phyloP scores from a whole-genome alignment of 169 alveolate genomes.

The Eimeria necatrix region DNA sequence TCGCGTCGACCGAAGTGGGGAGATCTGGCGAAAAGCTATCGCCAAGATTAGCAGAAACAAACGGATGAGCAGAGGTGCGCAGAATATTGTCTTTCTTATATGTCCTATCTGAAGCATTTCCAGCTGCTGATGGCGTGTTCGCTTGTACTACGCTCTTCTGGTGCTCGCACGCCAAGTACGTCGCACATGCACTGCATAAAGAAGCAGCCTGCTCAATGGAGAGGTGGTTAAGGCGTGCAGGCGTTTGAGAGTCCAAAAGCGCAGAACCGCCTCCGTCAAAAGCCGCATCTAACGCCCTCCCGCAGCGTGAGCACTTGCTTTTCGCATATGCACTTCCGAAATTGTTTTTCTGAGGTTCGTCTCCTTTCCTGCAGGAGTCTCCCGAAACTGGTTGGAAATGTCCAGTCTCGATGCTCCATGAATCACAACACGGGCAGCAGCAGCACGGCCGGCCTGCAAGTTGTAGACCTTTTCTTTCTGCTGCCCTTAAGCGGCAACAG shows the following conservation, averaged over 20 bases:
- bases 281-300: background rate
- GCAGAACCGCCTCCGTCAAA: background rate
- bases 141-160: background rate
- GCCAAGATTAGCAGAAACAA: background rate
- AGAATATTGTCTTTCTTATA: background rate
- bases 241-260: background rate
- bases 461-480: background rate
- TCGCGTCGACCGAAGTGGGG: background rate
- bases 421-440: slow-evolving; percentile 50
- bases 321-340: background rate
- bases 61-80: background rate
- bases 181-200: slow-evolving; percentile 47
- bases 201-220: slow-evolving; percentile 34
- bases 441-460: slow-evolving; percentile 18
- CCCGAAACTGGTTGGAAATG: background rate
- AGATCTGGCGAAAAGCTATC: background rate
- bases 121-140: background rate
- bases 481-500: slow-evolving; percentile 55
- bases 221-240: background rate
- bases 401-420: background rate
- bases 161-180: slow-evolving; percentile 30
- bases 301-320: slow-evolving; percentile 58
- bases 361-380: background rate
- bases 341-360: background rate
- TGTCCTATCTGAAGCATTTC: background rate